Evolutionary conservation across 208 protist genomes (phyloP), one percentile per base, ranked within the genome.

Genomic region (Acanthamoeba divionensis): DNA sequence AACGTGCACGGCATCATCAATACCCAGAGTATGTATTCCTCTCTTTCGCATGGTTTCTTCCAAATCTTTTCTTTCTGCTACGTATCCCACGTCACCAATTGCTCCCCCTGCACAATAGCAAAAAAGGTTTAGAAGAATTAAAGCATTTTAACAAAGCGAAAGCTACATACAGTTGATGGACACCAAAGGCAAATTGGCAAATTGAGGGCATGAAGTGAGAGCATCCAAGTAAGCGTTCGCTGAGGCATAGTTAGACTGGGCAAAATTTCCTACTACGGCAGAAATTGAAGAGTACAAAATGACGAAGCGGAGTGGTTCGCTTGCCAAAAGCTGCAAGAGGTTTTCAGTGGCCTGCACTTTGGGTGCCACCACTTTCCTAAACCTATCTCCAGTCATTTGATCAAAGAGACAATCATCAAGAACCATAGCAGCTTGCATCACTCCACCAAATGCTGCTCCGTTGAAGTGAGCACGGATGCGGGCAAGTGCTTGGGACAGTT

Each of bases 221-320:
- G 69, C 92, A 62, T 94, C 90, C 52, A 94, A 65, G 55, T 93
- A 94, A 45, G 66, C 57, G 75, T 94, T 94, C 24, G 65, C 90
- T 31, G 79, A n/a, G 21, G 90, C 65, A 48, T 94, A 94, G 47
- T 92, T 93, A 9, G 90, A 24, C 60, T 94, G 92, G 21, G 91
- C 92, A 18, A 60, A 12, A 33, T 87, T 88, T 18, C 92, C 92
- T 41, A 94, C 4, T 2, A 91, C 2, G 6, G 90, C 83, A 8
- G 90, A 77, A 4, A 91, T 80, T 47, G 80, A 93, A 26, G 15
- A 60, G 29, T 9, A 91, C 5, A 92, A 93, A 90, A 80, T 66
- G 48, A 38, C 60, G 44, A 4, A 94, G 91, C 2, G 36, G 21
- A 26, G 60, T 24, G 13, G 69, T 66, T 47, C 90, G 89, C 54